Evolutionary conservation across 2,329 filamentous ascomycete species (phyloP), one percentile per base, ranked within the genome.

Genomic region (Neocatenulostroma microsporum): DNA sequence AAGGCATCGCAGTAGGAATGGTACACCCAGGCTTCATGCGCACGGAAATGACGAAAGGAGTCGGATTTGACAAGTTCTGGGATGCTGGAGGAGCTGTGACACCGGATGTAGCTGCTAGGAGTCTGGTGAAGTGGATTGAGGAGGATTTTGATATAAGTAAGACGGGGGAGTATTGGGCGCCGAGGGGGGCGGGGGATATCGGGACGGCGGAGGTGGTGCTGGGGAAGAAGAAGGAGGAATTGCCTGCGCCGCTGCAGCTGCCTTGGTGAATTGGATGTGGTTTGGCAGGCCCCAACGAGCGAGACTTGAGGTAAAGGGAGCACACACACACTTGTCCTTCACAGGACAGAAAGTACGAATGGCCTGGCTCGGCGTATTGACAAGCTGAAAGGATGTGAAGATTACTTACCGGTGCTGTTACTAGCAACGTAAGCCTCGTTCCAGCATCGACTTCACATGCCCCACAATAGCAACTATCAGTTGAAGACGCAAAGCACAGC

Each of bases 1-100:
- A 72, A 38, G 78, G 73, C 0, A 67, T 85, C 17, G 68, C 80
- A 2, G 67, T 85, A 14, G 79, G 72, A 13, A 65, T 80, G 36
- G 37, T 85, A 10, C 82, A 86, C 57, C 80, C 81, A 1, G 80
- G 80, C 2, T 84, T 84, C 54, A 83, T 83, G 79, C 64, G 78
- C 32, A 80, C 80, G 8, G 79, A 84, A 47, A 84, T 84, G 81
- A 84, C 81, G 6, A 74, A 68, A 49, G 66, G 72, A 1, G 81
- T 84, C 12, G 82, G 80, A 0, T 84, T 83, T 53, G 80, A 85
- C 56, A 76, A 82, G 59, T 83, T 70, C 54, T 85, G 80, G 78
- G 78, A 84, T 49, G 70, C 64, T 21, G 79, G 79, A 26, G 79
- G 79, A 45, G 82, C 81, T 27, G 78, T 85, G 3, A 78, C 73